Evolutionary conservation across 2,329 filamentous ascomycete genomes (phyloP).

Genomic region (Emmonsiellopsis sp.): DNA sequence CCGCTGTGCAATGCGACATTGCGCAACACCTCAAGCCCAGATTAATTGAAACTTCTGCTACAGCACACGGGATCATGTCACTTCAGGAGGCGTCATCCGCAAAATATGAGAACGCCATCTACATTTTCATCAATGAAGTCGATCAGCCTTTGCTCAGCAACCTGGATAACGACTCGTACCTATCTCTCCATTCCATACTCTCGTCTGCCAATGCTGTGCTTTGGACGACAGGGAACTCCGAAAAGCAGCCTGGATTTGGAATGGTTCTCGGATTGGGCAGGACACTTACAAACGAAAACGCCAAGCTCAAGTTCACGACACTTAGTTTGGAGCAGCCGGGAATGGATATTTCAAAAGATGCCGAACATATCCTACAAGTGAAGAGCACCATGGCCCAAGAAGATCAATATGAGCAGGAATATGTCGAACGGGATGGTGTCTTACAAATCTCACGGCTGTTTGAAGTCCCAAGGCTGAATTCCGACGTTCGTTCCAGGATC

Average conservation of each 20-base stretch:
- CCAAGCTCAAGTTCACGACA: neutral
- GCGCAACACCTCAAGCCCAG: neutral
- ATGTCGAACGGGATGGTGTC: neutral
- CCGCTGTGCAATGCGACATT: neutral
- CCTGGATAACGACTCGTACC: constrained; percentile 15
- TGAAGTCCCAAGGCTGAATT: neutral
- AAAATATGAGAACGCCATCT: neutral
- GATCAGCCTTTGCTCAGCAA: constrained; percentile 10
- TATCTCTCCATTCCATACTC: constrained; percentile 17
- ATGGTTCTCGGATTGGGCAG: constrained; percentile 8
- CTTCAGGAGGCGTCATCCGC: neutral
- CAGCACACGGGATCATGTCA: neutral
- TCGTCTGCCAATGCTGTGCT: constrained; percentile 17
- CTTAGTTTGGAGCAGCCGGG: neutral
- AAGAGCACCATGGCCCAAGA: constrained; percentile 4
- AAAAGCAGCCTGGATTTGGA: constrained; percentile 2
- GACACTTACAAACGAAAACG: constrained; percentile 9
- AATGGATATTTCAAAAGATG: neutral
- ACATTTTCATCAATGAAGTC: constrained; percentile 13
- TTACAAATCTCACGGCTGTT: neutral
- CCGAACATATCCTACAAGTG: constrained; percentile 2
- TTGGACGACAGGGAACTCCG: constrained; percentile 21
- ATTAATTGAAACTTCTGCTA: neutral
- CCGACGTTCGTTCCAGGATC: neutral
- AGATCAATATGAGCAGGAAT: neutral